A percentile compares a stretch with the other conserved stretches of the same genome.
phyloP scores from a whole-genome alignment of 257 asterid species.

The Thymus quinquecostatus region DNA sequence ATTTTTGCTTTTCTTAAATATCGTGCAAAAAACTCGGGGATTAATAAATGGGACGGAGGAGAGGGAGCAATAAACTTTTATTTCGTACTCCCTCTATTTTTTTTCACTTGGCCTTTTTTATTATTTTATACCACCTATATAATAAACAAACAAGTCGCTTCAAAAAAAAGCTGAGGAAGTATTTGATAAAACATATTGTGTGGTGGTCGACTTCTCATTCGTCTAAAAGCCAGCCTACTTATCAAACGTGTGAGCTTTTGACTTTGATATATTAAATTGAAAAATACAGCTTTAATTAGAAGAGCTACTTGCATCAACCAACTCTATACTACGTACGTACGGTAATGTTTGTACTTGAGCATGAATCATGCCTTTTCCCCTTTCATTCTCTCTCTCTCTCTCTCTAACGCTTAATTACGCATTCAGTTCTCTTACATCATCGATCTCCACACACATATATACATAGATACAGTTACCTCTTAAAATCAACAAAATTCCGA shows the following conservation, averaged over 20 bases:
- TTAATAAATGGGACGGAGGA: too few relatives aligned
- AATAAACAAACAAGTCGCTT: background rate
- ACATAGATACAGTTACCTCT: background rate
- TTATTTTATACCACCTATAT: background rate
- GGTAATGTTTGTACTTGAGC: constrained; percentile 32
- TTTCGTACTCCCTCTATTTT: too few relatives aligned
- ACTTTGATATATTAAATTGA: constrained; percentile 8
- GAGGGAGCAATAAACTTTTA: too few relatives aligned
- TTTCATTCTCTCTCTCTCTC: background rate
- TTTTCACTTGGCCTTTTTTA: too few relatives aligned
- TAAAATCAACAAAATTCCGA: constrained; percentile 9
- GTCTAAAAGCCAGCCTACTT: background rate
- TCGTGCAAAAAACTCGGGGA: too few relatives aligned
- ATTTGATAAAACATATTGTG: background rate
- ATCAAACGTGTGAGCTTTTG: background rate
- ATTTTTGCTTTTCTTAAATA: too few relatives aligned
- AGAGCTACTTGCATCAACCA: too few relatives aligned
- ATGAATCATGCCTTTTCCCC: constrained; percentile 47
- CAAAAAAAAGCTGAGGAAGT: too few relatives aligned
- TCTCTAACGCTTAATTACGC: background rate
- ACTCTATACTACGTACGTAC: background rate
- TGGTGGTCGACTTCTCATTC: background rate
- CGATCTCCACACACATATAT: background rate
- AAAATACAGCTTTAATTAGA: background rate
- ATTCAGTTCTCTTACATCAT: background rate